Conservation (phyloP, 164 flowering plant species). For the Liriodendron chinense region DNA sequence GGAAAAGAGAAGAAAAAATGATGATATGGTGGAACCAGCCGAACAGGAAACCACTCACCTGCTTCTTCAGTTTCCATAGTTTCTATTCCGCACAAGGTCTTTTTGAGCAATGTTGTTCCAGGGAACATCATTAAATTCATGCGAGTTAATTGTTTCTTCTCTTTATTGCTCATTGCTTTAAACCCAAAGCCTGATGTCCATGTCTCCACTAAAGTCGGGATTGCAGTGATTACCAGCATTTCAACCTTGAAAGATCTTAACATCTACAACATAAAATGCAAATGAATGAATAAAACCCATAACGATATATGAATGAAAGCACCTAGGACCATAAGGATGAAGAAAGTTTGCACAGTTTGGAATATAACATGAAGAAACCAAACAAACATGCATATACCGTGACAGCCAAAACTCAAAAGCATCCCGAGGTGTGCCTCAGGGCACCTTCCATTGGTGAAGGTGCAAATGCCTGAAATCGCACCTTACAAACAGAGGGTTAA, state of each 20-base stretch:
- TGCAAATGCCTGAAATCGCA: background rate
- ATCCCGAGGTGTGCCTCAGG: background rate
- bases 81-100: conserved; percentile 37
- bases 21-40: background rate
- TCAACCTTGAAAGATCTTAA: conserved; percentile 77
- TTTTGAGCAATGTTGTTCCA: conserved; percentile 71
- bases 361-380: too few species aligned
- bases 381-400: too few species aligned
- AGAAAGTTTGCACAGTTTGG: too few species aligned
- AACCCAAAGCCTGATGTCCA: conserved; percentile 95
- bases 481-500: background rate
- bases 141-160: conserved; percentile 43
- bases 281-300: background rate
- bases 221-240: conserved; percentile 81
- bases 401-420: background rate
- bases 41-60: conserved; percentile 17
- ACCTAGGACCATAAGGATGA: too few species aligned
- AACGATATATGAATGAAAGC: too few species aligned
- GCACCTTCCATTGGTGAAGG: background rate
- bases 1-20: background rate
- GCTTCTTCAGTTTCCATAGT: conserved; percentile 7
- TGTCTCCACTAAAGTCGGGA: conserved; percentile 79
- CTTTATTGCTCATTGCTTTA: conserved; percentile 49
- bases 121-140: conserved; percentile 94
- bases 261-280: conserved; percentile 42